A percentile compares a stretch with the other conserved stretches of the same genome.
phyloP scores from a whole-genome alignment of 305 asterid genomes.

The Fraxinus ornus region DNA sequence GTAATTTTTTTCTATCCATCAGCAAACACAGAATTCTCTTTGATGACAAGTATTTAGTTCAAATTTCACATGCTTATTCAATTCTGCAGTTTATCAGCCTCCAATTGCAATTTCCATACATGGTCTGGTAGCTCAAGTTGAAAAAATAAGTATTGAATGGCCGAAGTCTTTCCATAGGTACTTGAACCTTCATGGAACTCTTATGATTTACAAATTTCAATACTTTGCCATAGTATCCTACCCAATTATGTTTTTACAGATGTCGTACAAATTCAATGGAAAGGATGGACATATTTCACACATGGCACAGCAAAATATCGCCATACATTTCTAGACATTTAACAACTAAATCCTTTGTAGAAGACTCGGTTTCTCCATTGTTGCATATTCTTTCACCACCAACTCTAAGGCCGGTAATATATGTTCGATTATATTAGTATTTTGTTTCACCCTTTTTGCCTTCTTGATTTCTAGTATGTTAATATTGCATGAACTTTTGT shows the following conservation, averaged over 20 bases:
- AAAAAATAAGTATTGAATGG: constrained; percentile 81
- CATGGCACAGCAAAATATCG: constrained; percentile 72
- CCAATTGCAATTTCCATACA: constrained; percentile 70
- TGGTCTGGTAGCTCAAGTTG: constrained; percentile 73
- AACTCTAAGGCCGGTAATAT: constrained; percentile 80
- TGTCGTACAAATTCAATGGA: constrained; percentile 61
- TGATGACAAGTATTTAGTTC: constrained; percentile 21
- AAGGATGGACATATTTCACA: constrained; percentile 68
- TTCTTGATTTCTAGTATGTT: constrained; percentile 5
- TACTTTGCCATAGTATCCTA: constrained; percentile 11
- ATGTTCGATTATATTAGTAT: constrained; percentile 16
- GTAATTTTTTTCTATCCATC: constrained; percentile 40
- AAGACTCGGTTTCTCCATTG: constrained; percentile 75
- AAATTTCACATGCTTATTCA: constrained; percentile 23
- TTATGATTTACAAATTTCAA: constrained; percentile 14
- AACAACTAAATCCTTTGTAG: constrained; percentile 71
- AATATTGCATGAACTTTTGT: constrained; percentile 1
- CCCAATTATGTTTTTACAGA: constrained; percentile 41
- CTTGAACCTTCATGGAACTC: constrained; percentile 13
- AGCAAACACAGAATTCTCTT: constrained; percentile 20
- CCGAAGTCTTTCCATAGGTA: constrained; percentile 95
- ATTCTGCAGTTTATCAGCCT: constrained; percentile 81
- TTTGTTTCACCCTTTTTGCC: constrained; percentile 19
- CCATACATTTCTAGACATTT: constrained; percentile 91
- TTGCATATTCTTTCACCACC: constrained; percentile 88